phyloP scores from a whole-genome alignment of 306 rosid genomes.

The Sindora glabra region DNA sequence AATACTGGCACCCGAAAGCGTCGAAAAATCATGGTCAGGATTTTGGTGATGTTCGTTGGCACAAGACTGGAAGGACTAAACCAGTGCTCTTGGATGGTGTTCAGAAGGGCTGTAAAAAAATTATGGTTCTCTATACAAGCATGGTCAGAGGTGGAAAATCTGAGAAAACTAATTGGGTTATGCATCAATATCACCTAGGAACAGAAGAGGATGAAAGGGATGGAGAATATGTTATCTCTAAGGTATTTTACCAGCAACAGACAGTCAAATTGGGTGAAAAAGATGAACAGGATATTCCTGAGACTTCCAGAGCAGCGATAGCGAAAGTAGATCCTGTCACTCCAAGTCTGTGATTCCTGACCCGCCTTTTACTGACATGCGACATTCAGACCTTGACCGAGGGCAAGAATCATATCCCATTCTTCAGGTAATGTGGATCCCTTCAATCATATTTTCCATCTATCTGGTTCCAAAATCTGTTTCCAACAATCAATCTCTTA shows the following conservation, averaged over 20 bases:
- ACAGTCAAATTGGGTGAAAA: slow-evolving; percentile 45
- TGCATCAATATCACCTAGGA: slow-evolving; percentile 89
- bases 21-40: slow-evolving; percentile 57
- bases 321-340: slow-evolving; percentile 63
- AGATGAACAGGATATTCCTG: slow-evolving; percentile 45
- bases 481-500: too few species aligned
- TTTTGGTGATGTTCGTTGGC: slow-evolving; percentile 83
- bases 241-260: slow-evolving; percentile 67
- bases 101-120: slow-evolving; percentile 73
- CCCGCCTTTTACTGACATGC: slow-evolving; percentile 41
- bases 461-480: too few species aligned
- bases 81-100: slow-evolving; percentile 54
- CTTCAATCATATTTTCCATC: slow-evolving; percentile 1
- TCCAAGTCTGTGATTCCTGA: slow-evolving; percentile 71
- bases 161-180: slow-evolving; percentile 83
- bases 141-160: slow-evolving; percentile 48
- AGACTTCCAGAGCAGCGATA: slow-evolving; percentile 20
- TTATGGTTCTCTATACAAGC: slow-evolving; percentile 71
- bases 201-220: slow-evolving; percentile 67
- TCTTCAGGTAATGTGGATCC: slow-evolving; percentile 45
- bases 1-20: slow-evolving; percentile 76
- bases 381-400: slow-evolving; percentile 21
- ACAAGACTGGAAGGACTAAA: slow-evolving; percentile 83
- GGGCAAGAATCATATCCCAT: slow-evolving; percentile 25
- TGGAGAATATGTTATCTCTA: slow-evolving; percentile 63